Base-by-base conservation (phyloP, 2,329 filamentous ascomycete species). In the Colletotrichum sp. region DNA sequence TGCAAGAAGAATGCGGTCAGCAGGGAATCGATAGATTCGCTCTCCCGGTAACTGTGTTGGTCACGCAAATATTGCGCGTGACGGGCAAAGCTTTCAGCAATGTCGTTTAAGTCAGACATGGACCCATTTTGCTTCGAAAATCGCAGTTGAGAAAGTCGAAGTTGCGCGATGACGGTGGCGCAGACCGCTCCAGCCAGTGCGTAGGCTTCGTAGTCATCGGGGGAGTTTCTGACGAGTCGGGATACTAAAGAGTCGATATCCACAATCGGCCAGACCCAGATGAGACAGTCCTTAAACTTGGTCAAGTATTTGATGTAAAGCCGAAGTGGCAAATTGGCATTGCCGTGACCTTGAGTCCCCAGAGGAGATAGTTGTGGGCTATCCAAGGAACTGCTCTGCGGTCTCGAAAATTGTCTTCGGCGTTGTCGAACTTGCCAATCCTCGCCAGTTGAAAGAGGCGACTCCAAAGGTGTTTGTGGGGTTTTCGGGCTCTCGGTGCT, bases 1-100 rank as follows among this genome's bases (percentile, higher is more conserved):
- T 82, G 80, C 2, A 82, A 70, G 52, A 82, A 81, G 68, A 82
- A 81, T 1, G 80, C 76, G 56, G 78, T 80, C 7, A 82, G 39
- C 13, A 80, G 55, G 4, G 80, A 82, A 30, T 64, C 25, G 15
- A 73, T 43, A 32, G 62, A 76, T 32, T 72, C 76, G 10, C 62
- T 79, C 60, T 81, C 80, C 10, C 79, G 76, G 18, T 80, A 80
- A 56, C 80, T 79, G 67, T 80, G 80, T 10, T 74, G 70, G 3
- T 81, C 77, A 5, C 80, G 60, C 4, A 80, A 16, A 34, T 27
- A 12, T 32, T 60, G 56, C 27, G 43, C 43, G 4, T 52, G 43
- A 52, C 43, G 43, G 10, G 43, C 43, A 25, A 52, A 52, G 6
- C 43, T 32, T 32, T 60, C 56, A 1, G 56, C 56, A 27, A 60